Percentiles rank a stretch among this genome's conserved stretches.
phyloP scores from a whole-genome alignment of 768 basidiomycete genomes.

The Pluteus cervinus region DNA sequence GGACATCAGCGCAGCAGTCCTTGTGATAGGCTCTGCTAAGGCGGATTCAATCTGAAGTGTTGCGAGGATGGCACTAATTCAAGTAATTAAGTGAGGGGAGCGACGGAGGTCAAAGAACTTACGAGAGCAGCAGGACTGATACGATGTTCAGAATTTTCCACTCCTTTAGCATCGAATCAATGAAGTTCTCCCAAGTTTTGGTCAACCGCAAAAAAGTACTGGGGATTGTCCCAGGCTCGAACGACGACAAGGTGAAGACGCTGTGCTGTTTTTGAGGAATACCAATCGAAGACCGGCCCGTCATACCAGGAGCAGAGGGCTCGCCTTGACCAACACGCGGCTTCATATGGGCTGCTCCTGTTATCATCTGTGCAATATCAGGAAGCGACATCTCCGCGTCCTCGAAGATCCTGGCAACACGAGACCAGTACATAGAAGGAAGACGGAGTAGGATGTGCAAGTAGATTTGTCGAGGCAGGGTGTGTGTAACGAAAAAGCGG shows the following conservation, averaged over 20 bases:
- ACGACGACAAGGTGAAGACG: background rate
- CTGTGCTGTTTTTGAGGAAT: no score
- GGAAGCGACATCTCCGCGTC: conserved; percentile 57
- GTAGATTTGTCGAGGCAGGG: conserved; percentile 25
- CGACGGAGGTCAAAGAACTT: conserved; percentile 2
- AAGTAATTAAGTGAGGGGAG: background rate
- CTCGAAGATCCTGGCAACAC: conserved; percentile 60
- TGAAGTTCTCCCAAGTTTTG: conserved; percentile 22
- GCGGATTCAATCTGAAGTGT: conserved; percentile 32
- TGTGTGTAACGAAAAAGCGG: conserved; percentile 20
- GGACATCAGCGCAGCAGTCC: conserved; percentile 52
- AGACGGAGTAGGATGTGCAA: conserved; percentile 43
- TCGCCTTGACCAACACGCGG: no score
- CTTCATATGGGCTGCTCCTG: no score
- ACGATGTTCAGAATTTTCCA: conserved; percentile 32
- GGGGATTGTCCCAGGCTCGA: conserved; percentile 3
- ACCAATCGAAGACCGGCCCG: no score
- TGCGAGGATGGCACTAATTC: conserved; percentile 27
- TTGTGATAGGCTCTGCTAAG: conserved; percentile 44
- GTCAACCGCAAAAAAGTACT: conserved; percentile 16
- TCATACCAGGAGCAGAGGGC: no score
- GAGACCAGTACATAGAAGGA: conserved; percentile 60
- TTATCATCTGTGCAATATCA: conserved; percentile 42
- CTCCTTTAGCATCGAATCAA: conserved; percentile 25
- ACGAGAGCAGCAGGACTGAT: conserved; percentile 26